These are phyloP conservation scores for Phytophthora palmivora DNA, from an alignment of 352 stramenopile genomes.

Conservation along the genomic window DNA sequence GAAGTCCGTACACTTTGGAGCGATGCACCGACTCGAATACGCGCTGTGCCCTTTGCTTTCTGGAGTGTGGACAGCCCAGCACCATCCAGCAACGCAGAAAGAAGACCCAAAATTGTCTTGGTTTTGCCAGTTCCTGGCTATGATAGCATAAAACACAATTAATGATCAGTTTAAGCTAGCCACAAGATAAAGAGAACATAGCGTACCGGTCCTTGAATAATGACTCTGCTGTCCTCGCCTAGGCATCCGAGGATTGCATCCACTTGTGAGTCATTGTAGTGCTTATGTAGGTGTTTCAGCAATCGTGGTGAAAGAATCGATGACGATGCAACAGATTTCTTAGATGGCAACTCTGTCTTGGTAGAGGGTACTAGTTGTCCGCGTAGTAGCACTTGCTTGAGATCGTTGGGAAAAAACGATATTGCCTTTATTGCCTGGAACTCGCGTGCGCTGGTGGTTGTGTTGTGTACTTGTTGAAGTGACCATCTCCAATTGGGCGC, in stretches of 20 bases:
- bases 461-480: conserved; percentile 75
- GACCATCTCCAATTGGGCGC: conserved; percentile 66
- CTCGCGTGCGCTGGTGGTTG: conserved; percentile 79
- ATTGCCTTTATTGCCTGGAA: conserved; percentile 82
- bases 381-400: conserved; percentile 58
- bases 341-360: conserved; percentile 11
- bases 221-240: conserved; percentile 63
- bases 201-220: conserved; percentile 85
- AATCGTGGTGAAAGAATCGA: conserved; percentile 53
- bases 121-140: conserved; percentile 87
- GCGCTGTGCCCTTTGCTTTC: conserved; percentile 60
- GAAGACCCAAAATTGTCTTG: conserved; percentile 80
- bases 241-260: conserved; percentile 75
- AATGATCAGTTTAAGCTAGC: conserved; percentile 6
- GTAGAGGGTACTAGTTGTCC: conserved; percentile 37
- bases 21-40: conserved; percentile 79
- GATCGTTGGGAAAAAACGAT: conserved; percentile 53
- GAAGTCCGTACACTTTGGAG: conserved; percentile 44
- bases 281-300: conserved; percentile 51
- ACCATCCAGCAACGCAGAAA: conserved; percentile 78
- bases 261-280: conserved; percentile 83
- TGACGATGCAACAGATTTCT: conserved; percentile 8
- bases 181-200: not conserved
- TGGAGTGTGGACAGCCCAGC: conserved; percentile 54
- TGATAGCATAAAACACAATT: conserved; percentile 1